Conservation (phyloP, 2,329 filamentous ascomycete species). For the Fusarium veterinarium region DNA sequence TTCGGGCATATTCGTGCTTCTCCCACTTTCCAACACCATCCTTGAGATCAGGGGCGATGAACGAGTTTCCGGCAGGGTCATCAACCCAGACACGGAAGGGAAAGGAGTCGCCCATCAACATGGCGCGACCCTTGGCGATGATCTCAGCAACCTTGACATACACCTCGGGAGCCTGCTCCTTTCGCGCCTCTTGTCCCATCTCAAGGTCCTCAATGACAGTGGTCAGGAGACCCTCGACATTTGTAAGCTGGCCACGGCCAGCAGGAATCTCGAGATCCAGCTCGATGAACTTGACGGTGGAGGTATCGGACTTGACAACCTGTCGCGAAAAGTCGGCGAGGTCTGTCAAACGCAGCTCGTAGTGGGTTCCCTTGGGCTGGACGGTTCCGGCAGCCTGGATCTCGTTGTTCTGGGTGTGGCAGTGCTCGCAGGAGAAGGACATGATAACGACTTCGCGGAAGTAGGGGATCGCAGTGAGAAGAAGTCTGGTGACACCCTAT, state of each 20-base stretch:
- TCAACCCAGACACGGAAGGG: slow-evolving; percentile 91
- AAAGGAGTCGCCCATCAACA: slow-evolving; percentile 81
- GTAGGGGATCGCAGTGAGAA: slow-evolving; percentile 93
- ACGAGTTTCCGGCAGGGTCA: slow-evolving; percentile 95
- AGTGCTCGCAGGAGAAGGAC: slow-evolving; percentile 94
- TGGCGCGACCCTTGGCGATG: slow-evolving; percentile 77
- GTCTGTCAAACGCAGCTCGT: slow-evolving; percentile 81
- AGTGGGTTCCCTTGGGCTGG: slow-evolving; percentile 87
- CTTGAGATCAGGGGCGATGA: slow-evolving; percentile 88
- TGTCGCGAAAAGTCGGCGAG: slow-evolving; percentile 83
- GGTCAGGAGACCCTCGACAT: slow-evolving; percentile 87
- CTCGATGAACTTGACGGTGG: slow-evolving; percentile 87
- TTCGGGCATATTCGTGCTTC: slow-evolving; percentile 85
- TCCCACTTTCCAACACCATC: slow-evolving; percentile 88
- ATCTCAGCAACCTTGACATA: slow-evolving; percentile 82
- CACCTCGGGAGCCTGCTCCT: slow-evolving; percentile 80
- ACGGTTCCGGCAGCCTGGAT: slow-evolving; percentile 93
- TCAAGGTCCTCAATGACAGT: slow-evolving; percentile 85
- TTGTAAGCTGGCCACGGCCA: slow-evolving; percentile 90
- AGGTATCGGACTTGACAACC: slow-evolving; percentile 92
- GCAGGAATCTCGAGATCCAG: slow-evolving; percentile 93
- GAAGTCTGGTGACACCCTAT: slow-evolving; percentile 84
- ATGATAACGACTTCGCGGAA: slow-evolving; percentile 98
- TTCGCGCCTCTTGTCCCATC: slow-evolving; percentile 83
- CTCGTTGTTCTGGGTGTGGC: slow-evolving; percentile 89